These are phyloP conservation scores for Xylaria curta DNA, from an alignment of 495 filamentous ascomycete species.

Conservation along the genomic window DNA sequence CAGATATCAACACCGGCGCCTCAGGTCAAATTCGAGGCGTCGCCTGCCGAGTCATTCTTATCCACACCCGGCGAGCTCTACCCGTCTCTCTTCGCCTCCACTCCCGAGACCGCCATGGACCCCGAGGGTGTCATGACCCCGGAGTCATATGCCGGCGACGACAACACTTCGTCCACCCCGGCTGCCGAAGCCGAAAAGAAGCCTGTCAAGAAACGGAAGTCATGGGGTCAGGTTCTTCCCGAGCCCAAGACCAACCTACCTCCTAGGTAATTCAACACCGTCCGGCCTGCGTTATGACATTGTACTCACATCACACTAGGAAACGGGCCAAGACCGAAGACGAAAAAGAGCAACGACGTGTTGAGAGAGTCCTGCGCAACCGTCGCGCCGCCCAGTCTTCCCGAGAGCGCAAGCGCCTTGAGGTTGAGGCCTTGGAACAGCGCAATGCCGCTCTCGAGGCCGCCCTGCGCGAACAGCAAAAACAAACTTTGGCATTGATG, in stretches of 20 bases:
- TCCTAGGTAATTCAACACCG: slow-evolving; percentile 69
- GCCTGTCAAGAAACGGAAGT: slow-evolving; percentile 94
- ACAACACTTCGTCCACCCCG: slow-evolving; percentile 25
- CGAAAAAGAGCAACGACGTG: slow-evolving; percentile 97
- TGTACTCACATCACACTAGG: slow-evolving; percentile 48
- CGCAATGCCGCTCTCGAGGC: slow-evolving; percentile 75
- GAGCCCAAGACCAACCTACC: slow-evolving; percentile 96
- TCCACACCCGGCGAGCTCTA: slow-evolving; percentile 59
- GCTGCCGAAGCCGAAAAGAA: slow-evolving; percentile 66
- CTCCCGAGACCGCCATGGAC: slow-evolving; percentile 40
- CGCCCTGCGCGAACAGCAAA: slow-evolving; percentile 66
- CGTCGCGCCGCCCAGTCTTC: slow-evolving; percentile 95
- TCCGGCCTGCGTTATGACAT: not conserved
- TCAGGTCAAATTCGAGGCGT: slow-evolving; percentile 56
- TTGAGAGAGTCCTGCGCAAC: slow-evolving; percentile 96
- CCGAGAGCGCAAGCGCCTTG: slow-evolving; percentile 90
- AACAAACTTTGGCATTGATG: slow-evolving; percentile 67
- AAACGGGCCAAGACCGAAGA: slow-evolving; percentile 99
- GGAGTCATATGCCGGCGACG: slow-evolving; percentile 44
- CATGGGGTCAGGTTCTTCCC: slow-evolving; percentile 97
- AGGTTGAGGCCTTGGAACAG: slow-evolving; percentile 87
- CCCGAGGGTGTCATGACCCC: slow-evolving; percentile 56
- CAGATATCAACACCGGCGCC: slow-evolving; percentile 41
- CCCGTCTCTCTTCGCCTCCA: slow-evolving; percentile 54
- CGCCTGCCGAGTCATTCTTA: slow-evolving; percentile 58